Evolutionary conservation across 352 stramenopile genomes (phyloP).

Genomic region (Phytopythium cucurbitacearum): DNA sequence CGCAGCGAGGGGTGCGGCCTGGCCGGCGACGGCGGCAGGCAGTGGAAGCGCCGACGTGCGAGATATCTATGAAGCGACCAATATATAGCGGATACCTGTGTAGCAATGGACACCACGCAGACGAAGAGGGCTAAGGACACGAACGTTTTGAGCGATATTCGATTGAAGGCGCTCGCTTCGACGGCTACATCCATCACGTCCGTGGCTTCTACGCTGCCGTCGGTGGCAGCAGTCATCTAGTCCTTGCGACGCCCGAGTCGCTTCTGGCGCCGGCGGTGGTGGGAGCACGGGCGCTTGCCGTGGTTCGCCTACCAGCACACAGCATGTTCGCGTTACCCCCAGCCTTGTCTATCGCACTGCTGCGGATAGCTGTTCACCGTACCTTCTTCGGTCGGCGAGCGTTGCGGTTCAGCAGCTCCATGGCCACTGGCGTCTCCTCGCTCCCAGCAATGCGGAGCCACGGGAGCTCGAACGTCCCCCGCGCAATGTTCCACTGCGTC

Average conservation of each 20-base stretch:
- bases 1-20: neutral
- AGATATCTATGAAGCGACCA: too few species aligned
- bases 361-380: neutral
- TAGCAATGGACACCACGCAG: too few species aligned
- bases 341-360: neutral
- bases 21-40: neutral
- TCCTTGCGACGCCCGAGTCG: constrained; percentile 54
- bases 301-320: constrained; percentile 60
- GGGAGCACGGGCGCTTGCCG: constrained; percentile 83
- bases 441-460: constrained; percentile 10
- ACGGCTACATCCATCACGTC: constrained; percentile 1
- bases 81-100: too few species aligned
- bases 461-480: neutral
- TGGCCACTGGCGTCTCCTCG: constrained; percentile 43
- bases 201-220: constrained; percentile 22
- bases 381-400: constrained; percentile 83
- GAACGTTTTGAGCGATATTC: too few species aligned
- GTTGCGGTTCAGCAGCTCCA: constrained; percentile 83
- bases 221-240: constrained; percentile 10
- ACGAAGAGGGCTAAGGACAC: too few species aligned
- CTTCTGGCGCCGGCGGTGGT: constrained; percentile 76
- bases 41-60: too few species aligned
- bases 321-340: neutral
- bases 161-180: neutral
- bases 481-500: neutral